A percentile compares a stretch with the other conserved stretches of the same genome.
Evolutionary conservation across 2,329 filamentous ascomycete genomes (phyloP).

Genomic region (Cylindrodendrum hubeiense): DNA sequence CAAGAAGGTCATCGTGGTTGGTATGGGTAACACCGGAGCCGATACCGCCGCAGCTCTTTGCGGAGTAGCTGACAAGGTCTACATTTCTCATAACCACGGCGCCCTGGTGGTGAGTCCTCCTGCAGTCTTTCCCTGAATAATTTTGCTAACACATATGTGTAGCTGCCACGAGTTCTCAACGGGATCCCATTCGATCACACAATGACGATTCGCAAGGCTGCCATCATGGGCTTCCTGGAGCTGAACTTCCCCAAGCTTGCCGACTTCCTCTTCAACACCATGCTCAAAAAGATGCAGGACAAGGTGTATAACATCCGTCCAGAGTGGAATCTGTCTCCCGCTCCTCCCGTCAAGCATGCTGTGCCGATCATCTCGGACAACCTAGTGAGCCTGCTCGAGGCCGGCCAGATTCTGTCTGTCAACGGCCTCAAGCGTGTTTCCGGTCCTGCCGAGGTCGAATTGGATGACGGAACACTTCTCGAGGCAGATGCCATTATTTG

Average conservation of each 20-base stretch:
- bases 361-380: constrained; percentile 45
- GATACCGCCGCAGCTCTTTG: constrained; percentile 49
- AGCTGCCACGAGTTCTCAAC: constrained; percentile 48
- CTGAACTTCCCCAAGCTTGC: constrained; percentile 34
- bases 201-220: constrained; percentile 49
- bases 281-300: constrained; percentile 40
- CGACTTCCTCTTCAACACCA: constrained; percentile 38
- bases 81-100: constrained; percentile 56
- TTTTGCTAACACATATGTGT: neutral
- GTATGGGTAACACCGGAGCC: constrained; percentile 54
- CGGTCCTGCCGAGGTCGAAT: constrained; percentile 42
- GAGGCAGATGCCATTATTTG: constrained; percentile 49
- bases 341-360: constrained; percentile 39
- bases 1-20: constrained; percentile 58
- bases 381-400: constrained; percentile 49
- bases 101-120: constrained; percentile 48
- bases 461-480: constrained; percentile 45
- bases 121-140: neutral
- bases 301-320: constrained; percentile 41
- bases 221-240: constrained; percentile 47
- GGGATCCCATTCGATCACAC: constrained; percentile 51
- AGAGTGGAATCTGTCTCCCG: constrained; percentile 46
- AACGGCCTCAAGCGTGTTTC: constrained; percentile 42
- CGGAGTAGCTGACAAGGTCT: constrained; percentile 52
- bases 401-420: constrained; percentile 51